Conservation (phyloP, 805 yeast genomes). For the Metschnikowia sp. region DNA sequence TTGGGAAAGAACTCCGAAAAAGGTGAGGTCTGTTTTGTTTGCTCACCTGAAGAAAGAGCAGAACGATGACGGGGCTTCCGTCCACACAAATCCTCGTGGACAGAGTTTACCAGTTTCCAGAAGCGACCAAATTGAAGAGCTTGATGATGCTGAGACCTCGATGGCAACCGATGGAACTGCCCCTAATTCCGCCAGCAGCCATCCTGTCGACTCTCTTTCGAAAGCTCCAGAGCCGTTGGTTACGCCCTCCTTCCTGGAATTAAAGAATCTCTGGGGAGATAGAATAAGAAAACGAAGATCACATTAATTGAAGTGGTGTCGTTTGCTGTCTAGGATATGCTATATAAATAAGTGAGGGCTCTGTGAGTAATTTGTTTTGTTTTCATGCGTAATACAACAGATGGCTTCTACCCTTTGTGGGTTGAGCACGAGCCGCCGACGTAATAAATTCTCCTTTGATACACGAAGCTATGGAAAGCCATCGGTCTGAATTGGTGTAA, state of each 20-base stretch:
- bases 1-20: neutral
- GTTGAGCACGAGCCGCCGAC: too few species aligned
- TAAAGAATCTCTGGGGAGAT: slow-evolving; percentile 10
- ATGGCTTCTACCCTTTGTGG: too few species aligned
- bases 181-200: neutral
- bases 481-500: too few species aligned
- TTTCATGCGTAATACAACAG: too few species aligned
- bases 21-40: neutral
- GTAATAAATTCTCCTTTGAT: too few species aligned
- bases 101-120: neutral
- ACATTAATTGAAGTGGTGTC: neutral
- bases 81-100: neutral
- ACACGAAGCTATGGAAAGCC: too few species aligned
- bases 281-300: slow-evolving; percentile 3
- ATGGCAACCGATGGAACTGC: neutral
- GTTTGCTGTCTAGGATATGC: too few species aligned
- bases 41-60: neutral
- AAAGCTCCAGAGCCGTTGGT: neutral
- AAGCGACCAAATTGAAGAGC: slow-evolving; percentile 3
- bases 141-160: slow-evolving; percentile 1
- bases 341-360: too few species aligned
- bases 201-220: neutral
- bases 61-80: neutral
- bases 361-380: too few species aligned
- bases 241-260: slow-evolving; percentile 5